phyloP scores from a whole-genome alignment of 1,139 yeast genomes.

The Komagataea norvegica region DNA sequence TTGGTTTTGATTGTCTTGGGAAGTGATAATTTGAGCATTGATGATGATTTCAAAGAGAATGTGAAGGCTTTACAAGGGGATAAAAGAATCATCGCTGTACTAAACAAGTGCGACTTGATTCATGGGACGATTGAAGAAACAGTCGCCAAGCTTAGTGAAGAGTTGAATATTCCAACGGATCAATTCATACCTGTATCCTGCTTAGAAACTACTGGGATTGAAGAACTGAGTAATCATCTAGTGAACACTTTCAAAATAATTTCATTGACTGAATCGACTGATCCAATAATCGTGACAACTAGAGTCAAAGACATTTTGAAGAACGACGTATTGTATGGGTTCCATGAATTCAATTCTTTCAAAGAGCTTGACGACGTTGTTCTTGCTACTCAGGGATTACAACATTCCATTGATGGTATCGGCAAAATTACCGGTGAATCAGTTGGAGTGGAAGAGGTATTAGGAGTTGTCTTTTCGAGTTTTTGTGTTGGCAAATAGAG shows the following conservation, averaged over 20 bases:
- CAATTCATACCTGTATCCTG: conserved; percentile 60
- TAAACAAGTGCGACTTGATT: conserved; percentile 62
- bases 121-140: conserved; percentile 25
- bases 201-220: conserved; percentile 50
- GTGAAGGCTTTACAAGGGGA: conserved; percentile 30
- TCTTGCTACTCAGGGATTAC: conserved; percentile 72
- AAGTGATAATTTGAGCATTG: conserved; percentile 33
- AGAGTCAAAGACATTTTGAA: conserved; percentile 69
- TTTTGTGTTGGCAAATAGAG: conserved; percentile 97
- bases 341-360: conserved; percentile 52
- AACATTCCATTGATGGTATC: conserved; percentile 76
- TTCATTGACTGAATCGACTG: conserved; percentile 43
- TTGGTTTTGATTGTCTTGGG: conserved; percentile 50
- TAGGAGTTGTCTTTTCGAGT: conserved; percentile 85
- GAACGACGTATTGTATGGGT: conserved; percentile 71
- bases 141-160: conserved; percentile 23
- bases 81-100: conserved; percentile 38
- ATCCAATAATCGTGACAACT: conserved; percentile 67
- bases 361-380: conserved; percentile 65
- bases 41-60: conserved; percentile 36
- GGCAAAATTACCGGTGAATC: conserved; percentile 90
- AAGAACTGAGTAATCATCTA: conserved; percentile 36
- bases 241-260: conserved; percentile 44
- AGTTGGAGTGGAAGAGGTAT: conserved; percentile 83
- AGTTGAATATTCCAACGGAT: conserved; percentile 26